Evolutionary conservation across 208 protist species (phyloP).

Genomic region (Wallacemonas sp.): DNA sequence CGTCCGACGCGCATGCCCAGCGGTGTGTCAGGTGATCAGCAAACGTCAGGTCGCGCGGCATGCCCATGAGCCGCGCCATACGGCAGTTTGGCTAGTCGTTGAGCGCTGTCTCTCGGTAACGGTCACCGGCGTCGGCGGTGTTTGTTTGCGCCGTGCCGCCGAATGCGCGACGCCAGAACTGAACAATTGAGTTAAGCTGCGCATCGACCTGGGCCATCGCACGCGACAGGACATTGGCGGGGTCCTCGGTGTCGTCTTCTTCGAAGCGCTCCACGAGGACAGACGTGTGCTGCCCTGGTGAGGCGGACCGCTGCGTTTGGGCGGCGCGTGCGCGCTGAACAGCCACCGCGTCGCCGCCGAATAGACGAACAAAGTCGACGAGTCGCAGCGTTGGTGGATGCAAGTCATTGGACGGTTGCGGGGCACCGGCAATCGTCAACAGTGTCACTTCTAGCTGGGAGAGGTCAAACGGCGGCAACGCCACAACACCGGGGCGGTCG

Average conservation of each 20-base stretch:
- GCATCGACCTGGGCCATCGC: conserved; percentile 6
- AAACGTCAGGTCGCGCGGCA: too few relatives aligned
- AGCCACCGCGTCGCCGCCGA: conserved; percentile 42
- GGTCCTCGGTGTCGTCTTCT: background rate
- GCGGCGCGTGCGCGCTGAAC: conserved; percentile 16
- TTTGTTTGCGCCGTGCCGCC: background rate
- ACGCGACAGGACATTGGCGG: background rate
- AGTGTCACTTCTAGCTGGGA: conserved; percentile 38
- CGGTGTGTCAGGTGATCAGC: too few relatives aligned
- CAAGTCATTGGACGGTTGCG: conserved; percentile 11
- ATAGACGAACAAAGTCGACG: conserved; percentile 44
- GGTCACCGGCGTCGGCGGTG: background rate
- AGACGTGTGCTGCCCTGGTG: background rate
- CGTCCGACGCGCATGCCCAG: too few relatives aligned
- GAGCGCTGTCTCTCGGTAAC: background rate
- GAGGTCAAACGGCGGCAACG: conserved; percentile 12
- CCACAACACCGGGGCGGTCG: conserved; percentile 1
- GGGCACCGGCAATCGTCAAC: conserved; percentile 37
- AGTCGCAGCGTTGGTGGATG: conserved; percentile 24
- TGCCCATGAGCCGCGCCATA: too few relatives aligned
- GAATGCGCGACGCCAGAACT: conserved; percentile 3
- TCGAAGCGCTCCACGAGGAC: conserved; percentile 1
- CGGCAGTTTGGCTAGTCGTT: too few relatives aligned
- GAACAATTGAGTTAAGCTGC: conserved; percentile 7
- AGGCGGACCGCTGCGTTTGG: background rate